Percentiles rank a stretch among this genome's conserved stretches.
Evolutionary conservation across 2,329 filamentous ascomycete species (phyloP).

Genomic region (Aureobasidium subglaciale): DNA sequence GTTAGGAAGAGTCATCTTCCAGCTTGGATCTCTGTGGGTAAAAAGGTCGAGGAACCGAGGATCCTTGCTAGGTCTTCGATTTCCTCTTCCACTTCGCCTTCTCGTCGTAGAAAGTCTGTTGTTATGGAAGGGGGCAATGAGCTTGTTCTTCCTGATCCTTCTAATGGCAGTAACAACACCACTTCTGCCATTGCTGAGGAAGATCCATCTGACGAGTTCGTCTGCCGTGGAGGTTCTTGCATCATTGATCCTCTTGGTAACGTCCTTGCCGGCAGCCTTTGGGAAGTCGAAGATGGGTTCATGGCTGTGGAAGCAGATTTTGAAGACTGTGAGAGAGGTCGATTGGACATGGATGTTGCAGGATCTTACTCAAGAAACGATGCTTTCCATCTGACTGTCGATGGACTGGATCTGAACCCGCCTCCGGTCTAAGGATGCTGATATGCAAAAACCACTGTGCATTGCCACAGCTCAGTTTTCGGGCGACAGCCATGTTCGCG

Average conservation of each 20-base stretch:
- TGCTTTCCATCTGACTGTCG: slow-evolving; percentile 52
- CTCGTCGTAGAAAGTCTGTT: slow-evolving; percentile 12
- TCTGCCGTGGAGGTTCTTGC: slow-evolving; percentile 71
- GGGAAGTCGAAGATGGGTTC: slow-evolving; percentile 66
- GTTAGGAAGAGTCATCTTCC: slow-evolving; percentile 54
- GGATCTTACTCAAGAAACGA: slow-evolving; percentile 78
- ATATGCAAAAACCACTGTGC: too few relatives aligned
- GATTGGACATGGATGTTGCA: slow-evolving; percentile 75
- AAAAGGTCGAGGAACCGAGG: neutral
- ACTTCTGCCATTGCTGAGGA: slow-evolving; percentile 11
- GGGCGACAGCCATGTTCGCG: too few relatives aligned
- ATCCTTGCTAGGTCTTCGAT: too few relatives aligned
- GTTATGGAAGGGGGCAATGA: slow-evolving; percentile 47
- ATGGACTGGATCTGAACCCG: slow-evolving; percentile 53
- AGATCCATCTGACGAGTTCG: slow-evolving; percentile 41
- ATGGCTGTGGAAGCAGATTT: slow-evolving; percentile 72
- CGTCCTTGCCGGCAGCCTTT: slow-evolving; percentile 72
- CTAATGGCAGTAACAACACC: slow-evolving; percentile 17
- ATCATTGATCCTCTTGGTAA: slow-evolving; percentile 75
- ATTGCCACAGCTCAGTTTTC: too few relatives aligned
- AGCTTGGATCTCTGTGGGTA: slow-evolving; percentile 44
- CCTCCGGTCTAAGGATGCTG: slow-evolving; percentile 39
- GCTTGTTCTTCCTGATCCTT: slow-evolving; percentile 38
- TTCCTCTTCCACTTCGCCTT: neutral
- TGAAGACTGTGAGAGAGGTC: slow-evolving; percentile 75